Conservation (phyloP, 352 stramenopile species). For the Globisporangium cystogenes region DNA sequence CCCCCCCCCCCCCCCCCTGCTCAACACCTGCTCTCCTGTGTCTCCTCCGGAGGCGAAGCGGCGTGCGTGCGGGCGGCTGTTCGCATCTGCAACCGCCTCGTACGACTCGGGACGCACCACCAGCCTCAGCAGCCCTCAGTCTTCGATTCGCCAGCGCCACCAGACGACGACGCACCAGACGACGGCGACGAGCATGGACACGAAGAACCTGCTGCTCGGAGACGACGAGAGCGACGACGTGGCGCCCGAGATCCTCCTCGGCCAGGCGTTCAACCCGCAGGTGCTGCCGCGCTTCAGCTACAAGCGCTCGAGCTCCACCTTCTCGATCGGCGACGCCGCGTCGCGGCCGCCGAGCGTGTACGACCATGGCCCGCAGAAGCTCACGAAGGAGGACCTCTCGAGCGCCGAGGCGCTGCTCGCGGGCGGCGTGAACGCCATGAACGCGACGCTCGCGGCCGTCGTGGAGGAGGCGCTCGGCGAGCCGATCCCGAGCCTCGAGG, state of each 20-base stretch:
- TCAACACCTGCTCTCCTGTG: too few relatives aligned
- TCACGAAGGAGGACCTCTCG: conserved; percentile 25
- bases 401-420: conserved; percentile 43
- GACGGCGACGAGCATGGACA: not conserved
- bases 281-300: conserved; percentile 29
- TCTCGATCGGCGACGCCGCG: not conserved
- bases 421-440: conserved; percentile 41
- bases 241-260: conserved; percentile 8
- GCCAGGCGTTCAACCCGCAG: conserved; percentile 5
- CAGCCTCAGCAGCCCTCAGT: too few relatives aligned
- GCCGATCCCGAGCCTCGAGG: conserved; percentile 43
- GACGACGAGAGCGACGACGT: conserved; percentile 12
- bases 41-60: too few relatives aligned
- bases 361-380: conserved; percentile 1
- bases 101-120: too few relatives aligned
- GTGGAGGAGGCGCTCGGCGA: conserved; percentile 30
- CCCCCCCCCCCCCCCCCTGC: too few relatives aligned
- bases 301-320: conserved; percentile 15
- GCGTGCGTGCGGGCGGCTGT: too few relatives aligned
- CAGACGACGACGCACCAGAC: too few relatives aligned
- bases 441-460: conserved; percentile 34
- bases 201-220: not conserved
- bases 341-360: conserved; percentile 4
- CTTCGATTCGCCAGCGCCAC: not conserved
- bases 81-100: too few relatives aligned